Evolutionary conservation across 805 yeast genomes (phyloP).

Genomic region (Novakomyces olei): DNA sequence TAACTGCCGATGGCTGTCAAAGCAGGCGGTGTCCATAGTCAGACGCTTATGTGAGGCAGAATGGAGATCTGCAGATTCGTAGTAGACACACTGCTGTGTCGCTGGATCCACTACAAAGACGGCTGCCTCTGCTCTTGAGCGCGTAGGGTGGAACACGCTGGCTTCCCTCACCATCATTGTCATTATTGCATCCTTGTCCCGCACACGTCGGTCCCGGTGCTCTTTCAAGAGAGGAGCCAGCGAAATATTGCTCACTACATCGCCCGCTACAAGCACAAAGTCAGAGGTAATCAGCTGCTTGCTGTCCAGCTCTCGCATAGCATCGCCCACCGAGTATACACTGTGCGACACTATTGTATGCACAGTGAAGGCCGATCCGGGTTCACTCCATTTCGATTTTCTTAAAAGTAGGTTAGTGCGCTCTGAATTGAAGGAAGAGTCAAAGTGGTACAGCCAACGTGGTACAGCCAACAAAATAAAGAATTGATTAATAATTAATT

Average conservation of each 20-base stretch:
- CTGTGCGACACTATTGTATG: constrained; percentile 66
- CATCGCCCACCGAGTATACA: constrained; percentile 84
- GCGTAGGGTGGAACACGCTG: constrained; percentile 59
- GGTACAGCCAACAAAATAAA: too few relatives aligned
- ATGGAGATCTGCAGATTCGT: constrained; percentile 33
- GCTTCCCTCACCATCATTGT: constrained; percentile 86
- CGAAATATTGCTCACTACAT: constrained; percentile 81
- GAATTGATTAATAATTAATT: too few relatives aligned
- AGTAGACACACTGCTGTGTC: constrained; percentile 58
- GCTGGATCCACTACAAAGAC: constrained; percentile 58
- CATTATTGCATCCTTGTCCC: constrained; percentile 76
- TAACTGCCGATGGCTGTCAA: constrained; percentile 51
- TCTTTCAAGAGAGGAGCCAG: constrained; percentile 47
- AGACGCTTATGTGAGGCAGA: constrained; percentile 32
- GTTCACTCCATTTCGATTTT: constrained; percentile 18
- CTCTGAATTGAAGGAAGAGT: background rate
- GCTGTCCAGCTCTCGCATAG: constrained; percentile 85
- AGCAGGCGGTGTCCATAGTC: constrained; percentile 60
- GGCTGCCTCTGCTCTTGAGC: constrained; percentile 56
- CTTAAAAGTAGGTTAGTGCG: constrained; percentile 4
- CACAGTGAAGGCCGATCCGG: constrained; percentile 58
- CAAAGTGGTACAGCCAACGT: background rate
- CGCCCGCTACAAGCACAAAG: constrained; percentile 77
- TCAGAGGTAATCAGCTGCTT: constrained; percentile 79
- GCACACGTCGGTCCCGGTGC: constrained; percentile 43